Percentiles rank a stretch among this genome's conserved stretches.
These are phyloP conservation scores for Coniochaeta sp. DNA, from an alignment of 2,329 filamentous ascomycete genomes.

Conservation along the genomic window DNA sequence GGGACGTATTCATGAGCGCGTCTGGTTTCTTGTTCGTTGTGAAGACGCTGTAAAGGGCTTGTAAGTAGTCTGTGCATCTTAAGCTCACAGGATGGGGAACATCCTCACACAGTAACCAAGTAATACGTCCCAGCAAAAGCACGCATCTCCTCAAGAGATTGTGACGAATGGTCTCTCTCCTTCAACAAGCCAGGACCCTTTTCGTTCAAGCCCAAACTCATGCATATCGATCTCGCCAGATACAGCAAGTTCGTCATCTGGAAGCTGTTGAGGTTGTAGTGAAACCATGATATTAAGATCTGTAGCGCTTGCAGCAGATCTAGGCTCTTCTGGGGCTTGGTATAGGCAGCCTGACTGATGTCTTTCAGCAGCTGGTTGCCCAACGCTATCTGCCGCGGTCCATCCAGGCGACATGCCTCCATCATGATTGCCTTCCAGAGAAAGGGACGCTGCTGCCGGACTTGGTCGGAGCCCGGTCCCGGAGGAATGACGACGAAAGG, in stretches of 20 bases:
- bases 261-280: constrained; percentile 39
- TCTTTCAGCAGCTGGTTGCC: constrained; percentile 36
- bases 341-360: constrained; percentile 29
- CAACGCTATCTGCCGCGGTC: constrained; percentile 32
- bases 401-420: constrained; percentile 32
- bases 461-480: constrained; percentile 24
- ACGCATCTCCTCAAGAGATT: constrained; percentile 33
- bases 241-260: constrained; percentile 42
- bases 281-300: constrained; percentile 39
- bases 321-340: constrained; percentile 34
- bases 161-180: constrained; percentile 14
- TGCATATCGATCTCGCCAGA: constrained; percentile 36
- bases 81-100: background rate
- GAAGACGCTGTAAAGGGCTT: constrained; percentile 14
- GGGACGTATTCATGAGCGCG: constrained; percentile 36
- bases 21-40: constrained; percentile 35
- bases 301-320: constrained; percentile 40
- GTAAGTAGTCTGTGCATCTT: background rate
- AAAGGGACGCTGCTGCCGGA: constrained; percentile 31
- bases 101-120: constrained; percentile 35
- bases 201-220: constrained; percentile 28
- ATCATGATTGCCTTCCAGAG: constrained; percentile 44
- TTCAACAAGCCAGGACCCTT: constrained; percentile 15
- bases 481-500: constrained; percentile 37
- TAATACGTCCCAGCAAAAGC: constrained; percentile 43